Percentiles rank a stretch among this genome's conserved stretches.
Evolutionary conservation across 2,329 filamentous ascomycete genomes (phyloP).

Genomic region (Rachicladosporium sp.): DNA sequence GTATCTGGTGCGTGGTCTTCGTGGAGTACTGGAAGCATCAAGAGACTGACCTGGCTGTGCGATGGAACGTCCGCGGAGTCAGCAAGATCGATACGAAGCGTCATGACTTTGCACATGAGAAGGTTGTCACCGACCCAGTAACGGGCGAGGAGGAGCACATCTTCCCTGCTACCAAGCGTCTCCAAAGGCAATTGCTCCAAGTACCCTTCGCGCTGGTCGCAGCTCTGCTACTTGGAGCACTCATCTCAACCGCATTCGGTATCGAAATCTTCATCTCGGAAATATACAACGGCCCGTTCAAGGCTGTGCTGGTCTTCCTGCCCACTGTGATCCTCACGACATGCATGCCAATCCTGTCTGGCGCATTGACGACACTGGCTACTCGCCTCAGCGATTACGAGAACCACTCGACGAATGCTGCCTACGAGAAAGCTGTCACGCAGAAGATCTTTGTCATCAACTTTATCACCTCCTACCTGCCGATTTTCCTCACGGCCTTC

Average conservation of each 20-base stretch:
- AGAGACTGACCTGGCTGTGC: conserved; percentile 70
- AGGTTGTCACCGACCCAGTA: conserved; percentile 62
- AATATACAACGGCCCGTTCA: conserved; percentile 80
- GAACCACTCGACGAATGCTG: conserved; percentile 83
- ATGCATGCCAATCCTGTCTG: conserved; percentile 64
- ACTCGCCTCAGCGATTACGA: conserved; percentile 68
- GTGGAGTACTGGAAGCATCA: conserved; percentile 96
- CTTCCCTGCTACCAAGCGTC: conserved; percentile 63
- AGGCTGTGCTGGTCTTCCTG: conserved; percentile 73
- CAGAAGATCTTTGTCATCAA: conserved; percentile 93
- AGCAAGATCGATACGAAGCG: conserved; percentile 68
- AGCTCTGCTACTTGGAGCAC: conserved; percentile 56
- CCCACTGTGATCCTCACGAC: conserved; percentile 80
- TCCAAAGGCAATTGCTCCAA: conserved; percentile 66
- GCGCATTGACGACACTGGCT: conserved; percentile 63
- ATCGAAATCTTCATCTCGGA: conserved; percentile 95
- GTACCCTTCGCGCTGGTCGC: conserved; percentile 74
- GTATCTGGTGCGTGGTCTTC: conserved; percentile 79
- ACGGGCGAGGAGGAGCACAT: conserved; percentile 67
- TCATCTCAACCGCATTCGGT: conserved; percentile 79
- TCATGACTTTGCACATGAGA: conserved; percentile 67
- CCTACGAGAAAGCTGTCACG: conserved; percentile 71
- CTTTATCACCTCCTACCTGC: conserved; percentile 90
- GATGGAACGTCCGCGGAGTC: conserved; percentile 81
- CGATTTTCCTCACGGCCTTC: conserved; percentile 84